Base-by-base conservation (phyloP, 2,329 filamentous ascomycete species). In the Colletotrichum somersetense region DNA sequence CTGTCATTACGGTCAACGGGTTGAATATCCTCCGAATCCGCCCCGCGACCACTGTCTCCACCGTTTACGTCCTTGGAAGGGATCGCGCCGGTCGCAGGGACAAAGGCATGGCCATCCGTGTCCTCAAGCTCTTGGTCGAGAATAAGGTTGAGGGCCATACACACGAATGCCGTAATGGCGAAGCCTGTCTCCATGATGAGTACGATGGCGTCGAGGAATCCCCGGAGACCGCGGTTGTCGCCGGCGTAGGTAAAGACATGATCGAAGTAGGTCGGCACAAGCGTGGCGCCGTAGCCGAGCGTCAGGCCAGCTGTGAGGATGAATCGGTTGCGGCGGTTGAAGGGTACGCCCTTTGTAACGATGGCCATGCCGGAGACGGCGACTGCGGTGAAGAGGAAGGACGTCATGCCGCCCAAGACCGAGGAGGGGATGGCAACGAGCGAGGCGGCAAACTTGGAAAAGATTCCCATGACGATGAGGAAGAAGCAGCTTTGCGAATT, bases 261-360 rank as follows among this genome's bases (percentile, higher is more conserved):
- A 72, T 83, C 80, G 77, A 94, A 94, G 85, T 93, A 95, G 40
- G 81, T 88, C 0, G 89, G 89, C 2, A 92, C 87, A 0, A 93
- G 82, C 0, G 90, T 92, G 12, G 91, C 91, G 67, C 91, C 90
- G 74, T 93, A 93, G 42, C 94, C 94, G 38, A 96, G 83, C 0
- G 92, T 87, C 42, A 96, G 84, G 0, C 91, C 89, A 0, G 92
- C 91, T 0, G 94, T 95, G 14, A 96, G 86, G 77, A 96, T 93
- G 83, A 96, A 96, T 33, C 94, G 88, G 77, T 93, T 95, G 63
- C 94, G 90, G 48, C 93, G 89, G n/a, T 89, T 94, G 79, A 96
- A 95, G 0, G 89, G 87, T 2, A 93, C 89, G 46, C 88, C 88
- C 23, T 89, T 89, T 4, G 89, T 86, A 74, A 96, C 91, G 76